A percentile compares a stretch with the other conserved stretches of the same genome.
phyloP scores from a whole-genome alignment of 345 rosid species.

The Eucalyptus grandis region DNA sequence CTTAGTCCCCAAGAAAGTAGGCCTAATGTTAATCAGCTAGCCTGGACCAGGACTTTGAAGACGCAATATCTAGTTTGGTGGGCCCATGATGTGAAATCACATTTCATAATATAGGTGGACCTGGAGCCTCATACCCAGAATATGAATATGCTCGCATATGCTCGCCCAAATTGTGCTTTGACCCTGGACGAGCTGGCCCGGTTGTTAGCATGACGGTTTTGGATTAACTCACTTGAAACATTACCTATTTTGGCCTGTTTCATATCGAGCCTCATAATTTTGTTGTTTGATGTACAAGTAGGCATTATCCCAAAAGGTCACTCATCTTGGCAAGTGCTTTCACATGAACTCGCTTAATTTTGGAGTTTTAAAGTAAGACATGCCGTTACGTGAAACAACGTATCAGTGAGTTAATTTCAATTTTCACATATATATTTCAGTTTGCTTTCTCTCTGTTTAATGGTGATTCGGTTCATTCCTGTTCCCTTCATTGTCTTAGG shows the following conservation, averaged over 20 bases:
- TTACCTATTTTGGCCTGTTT: too few relatives aligned
- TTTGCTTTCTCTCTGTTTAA: accelerated
- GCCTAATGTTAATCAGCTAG: not conserved
- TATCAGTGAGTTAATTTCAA: accelerated
- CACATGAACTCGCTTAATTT: too few relatives aligned
- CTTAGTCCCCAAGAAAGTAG: not conserved
- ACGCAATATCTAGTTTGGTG: not conserved
- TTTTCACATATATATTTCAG: accelerated
- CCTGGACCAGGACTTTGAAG: not conserved
- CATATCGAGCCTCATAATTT: accelerated
- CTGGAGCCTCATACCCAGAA: not conserved
- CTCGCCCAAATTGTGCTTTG: not conserved
- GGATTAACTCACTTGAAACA: not conserved
- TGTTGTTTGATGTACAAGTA: not conserved
- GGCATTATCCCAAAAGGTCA: not conserved
- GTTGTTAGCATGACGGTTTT: not conserved
- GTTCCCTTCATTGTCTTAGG: too few relatives aligned
- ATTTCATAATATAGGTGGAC: not conserved
- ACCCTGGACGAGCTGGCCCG: not conserved
- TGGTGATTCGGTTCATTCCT: too few relatives aligned
- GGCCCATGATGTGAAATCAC: not conserved
- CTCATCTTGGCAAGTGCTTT: too few relatives aligned
- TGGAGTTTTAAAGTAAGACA: accelerated
- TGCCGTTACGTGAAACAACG: accelerated
- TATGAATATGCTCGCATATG: not conserved